Percentiles rank a stretch among this genome's conserved stretches.
These are phyloP conservation scores for Syncephalastrum monosporum DNA, from an alignment of 371 early-diverging fungal genomes.

Conservation along the genomic window DNA sequence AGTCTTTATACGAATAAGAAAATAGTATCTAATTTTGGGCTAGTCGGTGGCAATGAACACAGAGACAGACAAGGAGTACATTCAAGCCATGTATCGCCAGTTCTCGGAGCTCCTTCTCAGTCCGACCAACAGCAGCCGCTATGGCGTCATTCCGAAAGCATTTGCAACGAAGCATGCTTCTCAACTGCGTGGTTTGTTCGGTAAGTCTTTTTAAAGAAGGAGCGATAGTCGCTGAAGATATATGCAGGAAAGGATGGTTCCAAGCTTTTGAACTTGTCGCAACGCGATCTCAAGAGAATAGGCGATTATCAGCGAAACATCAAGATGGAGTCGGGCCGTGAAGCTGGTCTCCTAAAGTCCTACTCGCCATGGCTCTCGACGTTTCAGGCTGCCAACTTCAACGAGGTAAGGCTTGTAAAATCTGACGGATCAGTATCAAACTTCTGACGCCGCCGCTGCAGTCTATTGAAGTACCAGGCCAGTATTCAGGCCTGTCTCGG, in stretches of 20 bases:
- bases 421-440: no score
- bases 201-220: conserved; percentile 18
- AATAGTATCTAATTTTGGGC: not conserved
- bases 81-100: conserved; percentile 19
- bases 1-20: not conserved
- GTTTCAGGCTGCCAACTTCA: conserved; percentile 39
- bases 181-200: conserved; percentile 42
- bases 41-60: conserved; percentile 14
- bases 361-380: conserved; percentile 71
- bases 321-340: conserved; percentile 6
- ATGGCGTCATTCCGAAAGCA: conserved; percentile 37
- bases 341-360: conserved; percentile 44
- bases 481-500: conserved; percentile 53
- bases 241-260: conserved; percentile 48
- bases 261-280: conserved; percentile 32
- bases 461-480: conserved; percentile 76
- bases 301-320: conserved; percentile 30
- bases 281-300: conserved; percentile 32
- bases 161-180: conserved; percentile 55
- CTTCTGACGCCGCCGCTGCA: conserved; percentile 6
- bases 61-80: not conserved
- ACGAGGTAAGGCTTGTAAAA: conserved; percentile 23
- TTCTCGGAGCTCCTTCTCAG: conserved; percentile 39
- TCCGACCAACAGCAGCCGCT: conserved; percentile 9
- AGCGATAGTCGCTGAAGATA: not conserved